phyloP scores from a whole-genome alignment of 2,329 filamentous ascomycete genomes.

The Aureobasidium sp. region DNA sequence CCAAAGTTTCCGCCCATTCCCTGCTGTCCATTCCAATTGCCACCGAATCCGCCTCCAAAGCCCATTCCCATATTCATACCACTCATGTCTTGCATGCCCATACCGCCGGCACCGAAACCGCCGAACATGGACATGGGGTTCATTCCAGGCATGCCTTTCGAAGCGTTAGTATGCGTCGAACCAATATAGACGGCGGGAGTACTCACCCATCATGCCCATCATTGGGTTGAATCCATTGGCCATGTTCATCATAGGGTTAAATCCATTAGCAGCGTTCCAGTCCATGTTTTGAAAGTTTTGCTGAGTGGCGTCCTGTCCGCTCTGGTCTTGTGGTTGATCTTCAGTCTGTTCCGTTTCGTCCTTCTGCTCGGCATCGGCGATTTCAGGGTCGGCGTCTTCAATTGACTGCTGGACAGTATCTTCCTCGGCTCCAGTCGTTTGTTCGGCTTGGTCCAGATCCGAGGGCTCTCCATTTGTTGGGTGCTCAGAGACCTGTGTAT shows the following conservation, averaged over 20 bases:
- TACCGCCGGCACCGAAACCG: conserved; percentile 64
- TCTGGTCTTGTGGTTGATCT: conserved; percentile 7
- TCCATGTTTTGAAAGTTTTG: conserved; percentile 53
- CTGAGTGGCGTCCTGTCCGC: conserved; percentile 27
- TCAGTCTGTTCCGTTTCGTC: background rate
- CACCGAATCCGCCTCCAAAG: conserved; percentile 60
- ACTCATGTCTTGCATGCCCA: conserved; percentile 75
- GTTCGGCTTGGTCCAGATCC: background rate
- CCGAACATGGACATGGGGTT: conserved; percentile 75
- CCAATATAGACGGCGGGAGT: background rate
- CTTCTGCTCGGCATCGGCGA: background rate
- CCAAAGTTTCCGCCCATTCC: conserved; percentile 70
- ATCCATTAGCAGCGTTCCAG: conserved; percentile 48
- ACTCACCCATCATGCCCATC: conserved; percentile 98
- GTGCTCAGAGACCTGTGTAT: conserved; percentile 3
- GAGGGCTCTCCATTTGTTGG: background rate
- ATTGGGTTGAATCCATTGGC: conserved; percentile 67
- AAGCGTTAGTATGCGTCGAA: conserved; percentile 3
- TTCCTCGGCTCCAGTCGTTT: background rate
- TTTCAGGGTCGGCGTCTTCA: background rate
- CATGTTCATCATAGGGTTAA: conserved; percentile 66
- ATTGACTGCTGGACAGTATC: conserved; percentile 8
- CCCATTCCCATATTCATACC: conserved; percentile 50
- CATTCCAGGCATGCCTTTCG: conserved; percentile 69
- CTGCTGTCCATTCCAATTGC: conserved; percentile 63